A percentile compares a stretch with the other conserved stretches of the same genome.
phyloP scores from a whole-genome alignment of 2,329 filamentous ascomycete species.

The Colletotrichum neosansevieriae region DNA sequence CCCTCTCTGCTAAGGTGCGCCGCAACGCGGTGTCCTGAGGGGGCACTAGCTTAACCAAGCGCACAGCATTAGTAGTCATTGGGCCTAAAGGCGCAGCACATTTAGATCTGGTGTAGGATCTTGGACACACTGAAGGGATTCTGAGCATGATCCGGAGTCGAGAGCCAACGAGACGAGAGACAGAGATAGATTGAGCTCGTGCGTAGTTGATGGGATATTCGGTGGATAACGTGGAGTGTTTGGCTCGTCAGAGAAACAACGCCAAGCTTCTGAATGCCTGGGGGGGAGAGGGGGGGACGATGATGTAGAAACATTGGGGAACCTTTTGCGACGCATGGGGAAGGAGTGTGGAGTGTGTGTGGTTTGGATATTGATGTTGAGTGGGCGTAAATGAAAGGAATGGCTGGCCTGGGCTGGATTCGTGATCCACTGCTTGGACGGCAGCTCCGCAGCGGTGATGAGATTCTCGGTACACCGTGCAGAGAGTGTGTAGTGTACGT shows the following conservation, averaged over 20 bases:
- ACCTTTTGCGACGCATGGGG: not conserved
- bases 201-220: not conserved
- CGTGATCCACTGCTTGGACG: slow-evolving; percentile 3
- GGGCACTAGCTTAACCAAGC: not conserved
- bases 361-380: not conserved
- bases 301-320: not conserved
- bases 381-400: not conserved
- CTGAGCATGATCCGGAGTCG: not conserved
- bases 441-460: not conserved
- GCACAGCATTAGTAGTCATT: not conserved
- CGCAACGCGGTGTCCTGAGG: not conserved
- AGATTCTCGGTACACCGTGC: not conserved
- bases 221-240: slow-evolving; percentile 12
- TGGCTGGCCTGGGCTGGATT: not conserved
- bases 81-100: not conserved
- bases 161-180: slow-evolving; percentile 1
- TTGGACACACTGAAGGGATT: not conserved
- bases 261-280: slow-evolving; percentile 15
- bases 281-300: not conserved
- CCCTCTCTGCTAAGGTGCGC: not conserved
- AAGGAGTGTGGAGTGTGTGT: slow-evolving; percentile 2
- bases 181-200: not conserved
- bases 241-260: slow-evolving; percentile 7
- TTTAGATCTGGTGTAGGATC: slow-evolving; percentile 15
- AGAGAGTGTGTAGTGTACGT: no score